Percentiles rank a stretch among this genome's conserved stretches.
Evolutionary conservation across 2,329 filamentous ascomycete genomes (phyloP).

Genomic region (Colletotrichum endophyticum): DNA sequence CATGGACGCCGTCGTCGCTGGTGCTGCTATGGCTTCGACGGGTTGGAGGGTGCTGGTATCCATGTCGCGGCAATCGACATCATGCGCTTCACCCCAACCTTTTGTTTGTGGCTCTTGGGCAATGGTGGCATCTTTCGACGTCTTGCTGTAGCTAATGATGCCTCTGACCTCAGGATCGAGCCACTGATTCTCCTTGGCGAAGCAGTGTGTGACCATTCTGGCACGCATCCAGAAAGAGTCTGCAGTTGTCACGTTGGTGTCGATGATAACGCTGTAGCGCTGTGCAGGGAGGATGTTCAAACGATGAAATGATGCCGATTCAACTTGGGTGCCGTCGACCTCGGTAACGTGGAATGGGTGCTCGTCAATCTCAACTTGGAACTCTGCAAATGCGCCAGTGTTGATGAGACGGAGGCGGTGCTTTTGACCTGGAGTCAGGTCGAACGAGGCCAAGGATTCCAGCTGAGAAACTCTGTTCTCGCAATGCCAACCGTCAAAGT

Average conservation of each 20-base stretch:
- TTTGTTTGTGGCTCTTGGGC: constrained; percentile 39
- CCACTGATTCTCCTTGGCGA: constrained; percentile 33
- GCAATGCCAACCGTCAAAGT: constrained; percentile 46
- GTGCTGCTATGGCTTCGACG: constrained; percentile 36
- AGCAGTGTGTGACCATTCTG: constrained; percentile 45
- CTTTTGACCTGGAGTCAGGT: constrained; percentile 56
- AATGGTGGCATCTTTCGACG: not conserved
- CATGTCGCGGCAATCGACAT: constrained; percentile 57
- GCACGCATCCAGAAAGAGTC: constrained; percentile 70
- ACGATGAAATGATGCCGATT: constrained; percentile 61
- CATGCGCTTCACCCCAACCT: constrained; percentile 54
- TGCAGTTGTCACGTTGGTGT: constrained; percentile 58
- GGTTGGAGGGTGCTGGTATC: constrained; percentile 52
- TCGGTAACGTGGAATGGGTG: constrained; percentile 71
- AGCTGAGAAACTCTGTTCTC: constrained; percentile 31
- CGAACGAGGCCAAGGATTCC: constrained; percentile 32
- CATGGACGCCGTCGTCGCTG: constrained; percentile 44
- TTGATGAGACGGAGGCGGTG: constrained; percentile 75
- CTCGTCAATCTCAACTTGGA: constrained; percentile 73
- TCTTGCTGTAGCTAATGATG: constrained; percentile 33
- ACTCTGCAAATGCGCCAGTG: constrained; percentile 72
- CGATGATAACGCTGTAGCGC: constrained; percentile 71
- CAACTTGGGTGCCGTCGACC: constrained; percentile 71
- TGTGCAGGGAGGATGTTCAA: constrained; percentile 74
- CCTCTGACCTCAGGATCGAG: constrained; percentile 34